Evolutionary conservation across 306 rosid species (phyloP).

Genomic region (Lotus japonicus): DNA sequence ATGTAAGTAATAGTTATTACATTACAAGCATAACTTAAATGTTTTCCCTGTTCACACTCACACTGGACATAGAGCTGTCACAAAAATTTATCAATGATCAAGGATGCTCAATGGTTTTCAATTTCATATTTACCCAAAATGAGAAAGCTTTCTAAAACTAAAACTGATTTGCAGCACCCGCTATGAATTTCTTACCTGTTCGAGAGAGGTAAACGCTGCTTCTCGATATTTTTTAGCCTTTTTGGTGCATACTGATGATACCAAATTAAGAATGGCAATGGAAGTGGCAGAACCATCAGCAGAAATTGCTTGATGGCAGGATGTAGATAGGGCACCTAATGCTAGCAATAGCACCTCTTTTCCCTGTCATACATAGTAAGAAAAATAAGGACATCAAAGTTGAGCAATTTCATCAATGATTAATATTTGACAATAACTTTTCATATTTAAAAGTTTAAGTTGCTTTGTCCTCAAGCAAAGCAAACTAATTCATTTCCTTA

Average conservation of each 20-base stretch:
- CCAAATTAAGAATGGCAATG: constrained; percentile 55
- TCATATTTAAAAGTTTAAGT: constrained; percentile 10
- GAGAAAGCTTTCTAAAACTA: not conserved
- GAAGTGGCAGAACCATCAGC: constrained; percentile 47
- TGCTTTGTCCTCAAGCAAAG: constrained; percentile 6
- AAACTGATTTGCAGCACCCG: constrained; percentile 10
- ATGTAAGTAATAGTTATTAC: not conserved
- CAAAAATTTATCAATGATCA: not conserved
- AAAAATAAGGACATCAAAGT: constrained; percentile 8
- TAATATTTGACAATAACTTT: not conserved
- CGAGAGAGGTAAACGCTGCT: constrained; percentile 81
- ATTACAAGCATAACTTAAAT: not conserved
- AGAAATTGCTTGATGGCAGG: constrained; percentile 69
- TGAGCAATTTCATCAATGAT: not conserved
- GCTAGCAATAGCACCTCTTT: constrained; percentile 77
- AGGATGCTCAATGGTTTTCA: not conserved
- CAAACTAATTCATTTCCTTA: constrained; percentile 18
- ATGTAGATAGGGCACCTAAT: constrained; percentile 66
- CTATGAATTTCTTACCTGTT: constrained; percentile 44
- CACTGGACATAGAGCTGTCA: not conserved
- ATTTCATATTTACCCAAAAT: constrained; percentile 6
- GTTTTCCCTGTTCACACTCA: not conserved
- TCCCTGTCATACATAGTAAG: constrained; percentile 54
- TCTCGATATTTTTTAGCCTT: constrained; percentile 79
- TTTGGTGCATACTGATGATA: constrained; percentile 74